Evolutionary conservation across 495 filamentous ascomycete species (phyloP), one percentile per base, ranked within the genome.

Genomic region (Tetracladium setigerum): DNA sequence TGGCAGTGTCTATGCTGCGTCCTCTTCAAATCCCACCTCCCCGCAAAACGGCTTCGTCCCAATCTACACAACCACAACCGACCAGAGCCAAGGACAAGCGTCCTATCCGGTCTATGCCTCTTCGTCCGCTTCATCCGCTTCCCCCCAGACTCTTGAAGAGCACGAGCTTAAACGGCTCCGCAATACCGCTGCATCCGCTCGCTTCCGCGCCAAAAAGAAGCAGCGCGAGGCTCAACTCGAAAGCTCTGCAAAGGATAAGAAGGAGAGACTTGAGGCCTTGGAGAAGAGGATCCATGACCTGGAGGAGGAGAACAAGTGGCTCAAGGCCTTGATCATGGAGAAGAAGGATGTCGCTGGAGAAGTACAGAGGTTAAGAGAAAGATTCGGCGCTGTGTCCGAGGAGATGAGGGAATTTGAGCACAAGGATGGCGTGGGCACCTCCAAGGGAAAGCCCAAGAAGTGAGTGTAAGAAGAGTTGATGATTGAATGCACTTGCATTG

Each of bases 131-230:
- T 27, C 22, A 3, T 27, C 27, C 11, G 15, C 12, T 5, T 44
- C 41, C 2, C 18, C n/a, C 10, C 10, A 8, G 2, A n/a, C 31
- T 7, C 10, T 30, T 2, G 41, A 33, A n/a, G 47, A 50, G 43
- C 15, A 39, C 3, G 40, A 42, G 11, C 39, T 46, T 22, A 95
- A 95, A 63, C 86, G 91, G 10, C 81, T 88, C 38, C 84, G 92
- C 50, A 98, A 98, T 66, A 98, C 92, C 1, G 92, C 92, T 30
- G 92, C 92, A 37, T 84, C 78, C 41, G 92, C 92, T 14, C 83
- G 92, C 42, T 98, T 98, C 77, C 86, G 92, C 49, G 81, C 92
- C 59, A 98, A 98, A 78, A 98, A 98, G 86, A 98, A 98, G 77
- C 85, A 91, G 67, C 84, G 90, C 45, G 92, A 98, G 68, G 83